These are phyloP conservation scores for Oehlia diaphana DNA, from an alignment of 192 early-diverging fungal genomes.

Conservation along the genomic window DNA sequence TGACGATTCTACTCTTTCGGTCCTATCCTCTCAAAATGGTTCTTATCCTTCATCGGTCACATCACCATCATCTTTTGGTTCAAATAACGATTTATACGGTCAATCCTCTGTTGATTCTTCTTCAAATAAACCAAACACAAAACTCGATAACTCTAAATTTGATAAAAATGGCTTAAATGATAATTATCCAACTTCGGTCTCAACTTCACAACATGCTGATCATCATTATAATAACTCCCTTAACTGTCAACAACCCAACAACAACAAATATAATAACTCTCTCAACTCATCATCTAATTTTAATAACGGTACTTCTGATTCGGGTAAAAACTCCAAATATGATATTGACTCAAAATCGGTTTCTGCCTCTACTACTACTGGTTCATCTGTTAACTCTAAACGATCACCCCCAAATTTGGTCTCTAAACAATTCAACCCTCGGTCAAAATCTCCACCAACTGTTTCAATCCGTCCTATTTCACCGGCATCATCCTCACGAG, in stretches of 20 bases:
- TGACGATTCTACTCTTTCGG: not conserved
- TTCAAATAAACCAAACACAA: not conserved
- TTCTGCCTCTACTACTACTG: not conserved
- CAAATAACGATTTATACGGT: not conserved
- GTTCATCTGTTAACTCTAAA: not conserved
- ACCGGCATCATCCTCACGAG: not conserved
- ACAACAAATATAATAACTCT: not conserved
- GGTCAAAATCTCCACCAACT: no score
- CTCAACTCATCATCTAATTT: not conserved
- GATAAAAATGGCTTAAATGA: not conserved
- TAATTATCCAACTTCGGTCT: not conserved
- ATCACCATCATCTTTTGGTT: not conserved
- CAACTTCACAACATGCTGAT: not conserved
- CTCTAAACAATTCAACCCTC: no score
- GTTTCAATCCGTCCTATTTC: no score
- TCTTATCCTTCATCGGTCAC: conserved; percentile 8
- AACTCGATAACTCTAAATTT: not conserved
- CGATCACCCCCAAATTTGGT: not conserved
- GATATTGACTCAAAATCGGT: not conserved
- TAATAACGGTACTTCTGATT: not conserved
- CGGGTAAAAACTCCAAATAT: not conserved
- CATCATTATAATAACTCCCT: not conserved
- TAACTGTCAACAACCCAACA: not conserved
- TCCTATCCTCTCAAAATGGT: not conserved
- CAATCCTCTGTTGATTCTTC: not conserved